phyloP scores from a whole-genome alignment of 1,139 yeast genomes.

The Suhomyces coccinellae region DNA sequence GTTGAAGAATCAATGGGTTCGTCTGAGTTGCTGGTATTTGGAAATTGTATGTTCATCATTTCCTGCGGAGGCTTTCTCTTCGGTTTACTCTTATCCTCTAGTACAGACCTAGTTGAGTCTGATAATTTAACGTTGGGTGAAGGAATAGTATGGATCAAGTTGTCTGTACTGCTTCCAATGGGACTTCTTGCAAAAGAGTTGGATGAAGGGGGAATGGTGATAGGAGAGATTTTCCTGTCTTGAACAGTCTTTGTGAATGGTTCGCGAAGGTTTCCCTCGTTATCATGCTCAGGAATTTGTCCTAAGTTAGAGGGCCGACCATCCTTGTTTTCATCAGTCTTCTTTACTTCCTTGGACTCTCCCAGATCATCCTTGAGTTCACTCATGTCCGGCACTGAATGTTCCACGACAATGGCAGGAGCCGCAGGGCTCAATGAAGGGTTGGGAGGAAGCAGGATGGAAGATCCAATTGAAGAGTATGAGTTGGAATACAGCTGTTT shows the following conservation, averaged over 20 bases:
- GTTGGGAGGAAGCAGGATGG: slow-evolving; percentile 14
- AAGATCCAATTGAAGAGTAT: slow-evolving; percentile 18
- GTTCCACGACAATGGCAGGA: slow-evolving; percentile 16
- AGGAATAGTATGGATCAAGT: slow-evolving; percentile 9
- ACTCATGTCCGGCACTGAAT: slow-evolving; percentile 3
- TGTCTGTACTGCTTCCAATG: slow-evolving; percentile 12
- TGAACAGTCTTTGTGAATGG: background rate
- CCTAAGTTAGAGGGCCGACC: background rate
- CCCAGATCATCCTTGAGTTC: background rate
- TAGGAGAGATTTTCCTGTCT: slow-evolving; percentile 16
- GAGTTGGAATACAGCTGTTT: slow-evolving; percentile 12
- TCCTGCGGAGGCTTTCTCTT: slow-evolving; percentile 27
- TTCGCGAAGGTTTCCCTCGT: slow-evolving; percentile 4
- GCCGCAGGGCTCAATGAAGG: slow-evolving; percentile 11
- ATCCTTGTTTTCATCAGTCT: background rate
- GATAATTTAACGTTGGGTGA: slow-evolving; percentile 5
- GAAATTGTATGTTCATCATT: slow-evolving; percentile 2
- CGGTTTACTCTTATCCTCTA: slow-evolving; percentile 11
- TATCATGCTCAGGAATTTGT: slow-evolving; percentile 2
- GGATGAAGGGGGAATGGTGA: slow-evolving; percentile 21
- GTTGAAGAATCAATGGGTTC: background rate
- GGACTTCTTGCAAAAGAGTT: slow-evolving; percentile 18
- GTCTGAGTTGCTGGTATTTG: background rate
- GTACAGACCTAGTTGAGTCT: slow-evolving; percentile 1
- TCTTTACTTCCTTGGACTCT: background rate